Percentiles rank a stretch among this genome's conserved stretches.
Evolutionary conservation across 2,329 filamentous ascomycete species (phyloP).

Genomic region (Torrubiellomyces zombiae): DNA sequence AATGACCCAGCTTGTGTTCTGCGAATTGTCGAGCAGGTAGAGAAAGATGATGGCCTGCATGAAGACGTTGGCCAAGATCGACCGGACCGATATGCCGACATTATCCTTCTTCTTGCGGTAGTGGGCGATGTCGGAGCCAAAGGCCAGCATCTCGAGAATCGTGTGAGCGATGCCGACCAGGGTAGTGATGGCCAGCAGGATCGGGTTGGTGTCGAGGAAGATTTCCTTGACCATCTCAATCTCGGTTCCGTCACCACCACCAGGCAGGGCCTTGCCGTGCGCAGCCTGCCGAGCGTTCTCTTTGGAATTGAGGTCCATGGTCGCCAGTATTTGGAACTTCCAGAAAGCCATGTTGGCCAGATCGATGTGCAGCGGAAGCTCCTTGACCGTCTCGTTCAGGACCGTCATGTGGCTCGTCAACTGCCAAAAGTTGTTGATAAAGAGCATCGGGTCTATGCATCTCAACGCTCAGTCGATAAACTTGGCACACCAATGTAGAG

Average conservation of each 20-base stretch:
- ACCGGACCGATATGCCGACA: constrained; percentile 87
- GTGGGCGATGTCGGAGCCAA: constrained; percentile 93
- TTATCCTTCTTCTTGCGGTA: constrained; percentile 99
- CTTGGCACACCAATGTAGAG: no score
- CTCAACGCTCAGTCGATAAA: background rate
- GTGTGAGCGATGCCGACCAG: constrained; percentile 81
- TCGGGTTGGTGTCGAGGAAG: constrained; percentile 83
- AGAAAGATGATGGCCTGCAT: constrained; percentile 96
- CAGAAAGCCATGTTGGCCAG: constrained; percentile 69
- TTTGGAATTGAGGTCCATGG: constrained; percentile 76
- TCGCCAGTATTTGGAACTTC: constrained; percentile 78
- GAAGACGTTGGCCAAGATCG: constrained; percentile 91
- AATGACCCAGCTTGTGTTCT: constrained; percentile 99
- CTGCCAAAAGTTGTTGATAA: constrained; percentile 96
- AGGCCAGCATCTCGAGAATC: constrained; percentile 88
- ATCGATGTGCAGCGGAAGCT: constrained; percentile 67
- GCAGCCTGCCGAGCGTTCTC: constrained; percentile 66
- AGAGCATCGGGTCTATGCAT: constrained; percentile 66
- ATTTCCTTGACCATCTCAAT: constrained; percentile 97
- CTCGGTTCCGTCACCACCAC: constrained; percentile 77
- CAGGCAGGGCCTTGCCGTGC: constrained; percentile 51
- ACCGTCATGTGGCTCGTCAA: constrained; percentile 79
- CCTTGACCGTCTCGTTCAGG: constrained; percentile 76
- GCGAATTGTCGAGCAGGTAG: constrained; percentile 91
- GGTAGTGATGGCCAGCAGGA: constrained; percentile 69